A percentile compares a stretch with the other conserved stretches of the same genome.
phyloP scores from a whole-genome alignment of 2,329 filamentous ascomycete genomes.

The Diatrype stigma region DNA sequence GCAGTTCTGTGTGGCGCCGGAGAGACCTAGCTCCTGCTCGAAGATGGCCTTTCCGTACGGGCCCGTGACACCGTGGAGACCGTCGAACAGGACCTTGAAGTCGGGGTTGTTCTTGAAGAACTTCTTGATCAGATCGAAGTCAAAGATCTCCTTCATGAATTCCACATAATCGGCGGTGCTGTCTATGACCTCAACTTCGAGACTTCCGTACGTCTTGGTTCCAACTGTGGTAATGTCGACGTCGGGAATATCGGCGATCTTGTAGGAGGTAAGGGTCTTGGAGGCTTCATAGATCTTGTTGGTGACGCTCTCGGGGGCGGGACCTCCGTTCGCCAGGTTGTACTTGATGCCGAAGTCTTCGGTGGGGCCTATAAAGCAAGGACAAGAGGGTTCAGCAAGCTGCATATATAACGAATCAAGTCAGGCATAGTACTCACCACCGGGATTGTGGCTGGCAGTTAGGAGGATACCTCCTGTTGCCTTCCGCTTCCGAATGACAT shows the following conservation, averaged over 20 bases:
- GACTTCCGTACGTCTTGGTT: slow-evolving; percentile 73
- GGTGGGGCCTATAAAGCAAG: slow-evolving; percentile 61
- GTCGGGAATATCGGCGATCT: slow-evolving; percentile 81
- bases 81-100: slow-evolving; percentile 97
- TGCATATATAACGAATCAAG: neutral
- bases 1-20: slow-evolving; percentile 81
- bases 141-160: slow-evolving; percentile 98
- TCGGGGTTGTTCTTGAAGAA: slow-evolving; percentile 84
- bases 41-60: slow-evolving; percentile 95
- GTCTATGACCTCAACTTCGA: slow-evolving; percentile 95
- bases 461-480: slow-evolving; percentile 95
- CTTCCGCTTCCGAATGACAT: slow-evolving; percentile 90
- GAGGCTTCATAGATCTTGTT: slow-evolving; percentile 96
- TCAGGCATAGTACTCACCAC: slow-evolving; percentile 57
- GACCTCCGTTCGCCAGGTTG: slow-evolving; percentile 94
- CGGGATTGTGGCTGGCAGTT: slow-evolving; percentile 97
- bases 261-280: slow-evolving; percentile 87
- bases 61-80: slow-evolving; percentile 88
- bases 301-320: slow-evolving; percentile 91
- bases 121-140: slow-evolving; percentile 91
- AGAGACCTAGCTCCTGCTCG: slow-evolving; percentile 83
- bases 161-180: slow-evolving; percentile 86
- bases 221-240: slow-evolving; percentile 82
- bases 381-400: slow-evolving; percentile 3
- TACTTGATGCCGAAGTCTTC: slow-evolving; percentile 99